Evolutionary conservation across 2,329 filamentous ascomycete species (phyloP).

Genomic region (Neurospora crassa): DNA sequence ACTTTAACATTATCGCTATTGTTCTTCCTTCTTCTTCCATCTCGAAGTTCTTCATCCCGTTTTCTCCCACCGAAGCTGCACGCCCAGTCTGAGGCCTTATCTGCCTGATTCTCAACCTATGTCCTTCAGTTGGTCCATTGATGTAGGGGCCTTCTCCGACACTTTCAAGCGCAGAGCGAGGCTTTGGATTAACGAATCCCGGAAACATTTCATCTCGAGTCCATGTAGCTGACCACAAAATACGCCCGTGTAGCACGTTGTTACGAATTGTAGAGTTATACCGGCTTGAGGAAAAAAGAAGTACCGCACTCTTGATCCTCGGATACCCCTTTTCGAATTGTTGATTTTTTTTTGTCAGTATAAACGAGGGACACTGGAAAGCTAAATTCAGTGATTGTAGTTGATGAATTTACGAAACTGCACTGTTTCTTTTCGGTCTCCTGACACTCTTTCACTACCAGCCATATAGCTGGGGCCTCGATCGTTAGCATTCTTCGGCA

Average conservation of each 20-base stretch:
- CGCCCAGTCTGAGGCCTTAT: background rate
- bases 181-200: background rate
- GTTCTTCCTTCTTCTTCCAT: background rate
- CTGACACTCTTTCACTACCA: background rate
- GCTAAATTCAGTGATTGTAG: background rate
- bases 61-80: background rate
- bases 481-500: background rate
- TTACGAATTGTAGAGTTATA: background rate
- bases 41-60: background rate
- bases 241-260: background rate
- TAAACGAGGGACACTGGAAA: background rate
- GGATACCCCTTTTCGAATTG: background rate
- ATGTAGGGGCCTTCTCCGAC: too few species aligned
- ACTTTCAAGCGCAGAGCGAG: background rate
- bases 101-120: background rate
- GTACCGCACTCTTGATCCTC: background rate
- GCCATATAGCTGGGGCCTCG: background rate
- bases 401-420: background rate
- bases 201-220: background rate
- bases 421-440: background rate
- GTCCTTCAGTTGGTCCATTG: background rate
- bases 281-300: background rate
- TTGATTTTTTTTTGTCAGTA: background rate
- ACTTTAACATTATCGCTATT: background rate
- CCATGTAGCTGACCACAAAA: background rate